Evolutionary conservation across 75 land plant species (phyloP), one percentile per base, ranked within the genome.

Genomic region (Cryptomeria japonica): DNA sequence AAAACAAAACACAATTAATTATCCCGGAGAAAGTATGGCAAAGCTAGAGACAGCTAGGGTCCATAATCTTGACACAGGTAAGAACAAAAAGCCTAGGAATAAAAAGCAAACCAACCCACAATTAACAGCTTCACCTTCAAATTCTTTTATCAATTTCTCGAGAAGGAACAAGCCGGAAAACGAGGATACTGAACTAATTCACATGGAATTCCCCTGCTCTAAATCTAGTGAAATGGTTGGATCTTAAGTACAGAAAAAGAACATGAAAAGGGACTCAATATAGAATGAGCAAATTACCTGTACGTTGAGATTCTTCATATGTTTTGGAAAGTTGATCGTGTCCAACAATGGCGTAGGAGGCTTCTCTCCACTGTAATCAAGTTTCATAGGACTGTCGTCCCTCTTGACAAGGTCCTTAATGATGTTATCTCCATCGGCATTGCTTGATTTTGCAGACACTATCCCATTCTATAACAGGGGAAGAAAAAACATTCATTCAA

Each of bases 301-400:
- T 25, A 78, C 14, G 18, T 83, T 85, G 28, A 91, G 64, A 49
- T 91, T 91, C 86, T 91, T 91, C 92, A 91, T 90, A 91, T 91
- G 92, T 22, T 90, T 75, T 38, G 92, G 92, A 51, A 85, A 90
- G 72, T 91, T 91, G 42, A 91, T 85, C 38, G 92, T 91, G 89
- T 91, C 92, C 86, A 91, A 49, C 42, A 91, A 86, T 28, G 92
- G 92, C 80, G 55, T 51, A 75, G 32, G 78, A 75, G 78, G 78
- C 78, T 75, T 75, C 78, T 75, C 78, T 15, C 78, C 78, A 75
- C 12, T 10, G 36, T 75, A 75, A 11, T 28, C 12, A 75, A 75
- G 9, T 14, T n/a, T 75, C 36, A 75, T 15, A 75, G 78, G 38
- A 32, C 78, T 36, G 13, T 75, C 31, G 32, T 31, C 38, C 36